These are phyloP conservation scores for Thinopyrum obtusiflorum DNA, from an alignment of 202 grass and related monocot genomes.

Conservation along the genomic window DNA sequence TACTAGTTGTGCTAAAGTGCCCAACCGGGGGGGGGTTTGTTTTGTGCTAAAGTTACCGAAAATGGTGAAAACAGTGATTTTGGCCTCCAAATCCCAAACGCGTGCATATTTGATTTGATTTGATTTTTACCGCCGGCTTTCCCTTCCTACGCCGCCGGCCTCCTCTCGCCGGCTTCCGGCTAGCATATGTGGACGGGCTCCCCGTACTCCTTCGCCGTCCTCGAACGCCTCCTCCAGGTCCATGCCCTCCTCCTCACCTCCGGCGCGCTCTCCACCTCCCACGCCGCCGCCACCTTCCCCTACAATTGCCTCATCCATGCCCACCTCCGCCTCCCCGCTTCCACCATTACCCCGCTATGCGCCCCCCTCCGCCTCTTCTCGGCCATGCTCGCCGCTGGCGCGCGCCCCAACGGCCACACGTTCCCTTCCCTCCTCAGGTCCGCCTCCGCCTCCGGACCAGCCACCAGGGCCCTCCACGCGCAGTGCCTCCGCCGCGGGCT, in stretches of 20 bases:
- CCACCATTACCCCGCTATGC: neutral
- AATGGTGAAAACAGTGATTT: too few species aligned
- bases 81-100: neutral
- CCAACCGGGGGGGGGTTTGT: too few species aligned
- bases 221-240: conserved; percentile 51
- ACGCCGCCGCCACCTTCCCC: conserved; percentile 32
- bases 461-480: conserved; percentile 42
- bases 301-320: conserved; percentile 71
- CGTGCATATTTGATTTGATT: neutral
- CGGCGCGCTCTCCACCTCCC: conserved; percentile 41
- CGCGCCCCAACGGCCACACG: conserved; percentile 55
- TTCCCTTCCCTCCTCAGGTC: conserved; percentile 73
- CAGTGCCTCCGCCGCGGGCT: conserved; percentile 62
- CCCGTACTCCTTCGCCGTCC: conserved; percentile 21
- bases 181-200: neutral
- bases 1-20: too few species aligned
- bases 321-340: conserved; percentile 37
- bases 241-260: conserved; percentile 73
- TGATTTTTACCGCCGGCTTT: neutral
- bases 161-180: neutral
- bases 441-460: neutral
- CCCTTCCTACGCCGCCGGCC: neutral
- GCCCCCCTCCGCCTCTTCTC: conserved; percentile 54
- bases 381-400: conserved; percentile 49
- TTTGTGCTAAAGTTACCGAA: too few species aligned